Conservation (phyloP, 2,329 filamentous ascomycete species). For the Pseudocercospora cruenta region DNA sequence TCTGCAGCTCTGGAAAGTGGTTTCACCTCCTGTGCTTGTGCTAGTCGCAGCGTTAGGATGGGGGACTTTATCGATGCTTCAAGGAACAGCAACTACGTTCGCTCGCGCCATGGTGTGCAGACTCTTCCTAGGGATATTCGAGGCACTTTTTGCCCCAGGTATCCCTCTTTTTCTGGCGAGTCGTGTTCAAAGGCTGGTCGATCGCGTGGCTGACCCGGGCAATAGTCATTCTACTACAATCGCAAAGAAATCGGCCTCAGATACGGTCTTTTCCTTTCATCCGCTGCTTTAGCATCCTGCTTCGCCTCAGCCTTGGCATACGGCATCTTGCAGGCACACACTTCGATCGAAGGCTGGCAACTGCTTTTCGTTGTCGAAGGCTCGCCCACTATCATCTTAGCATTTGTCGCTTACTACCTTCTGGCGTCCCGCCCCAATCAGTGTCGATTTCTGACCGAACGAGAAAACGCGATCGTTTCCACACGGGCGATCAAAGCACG, state of each 20-base stretch:
- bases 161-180: slow-evolving; percentile 6
- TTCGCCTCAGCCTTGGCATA: slow-evolving; percentile 60
- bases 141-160: slow-evolving; percentile 8
- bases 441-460: slow-evolving; percentile 47
- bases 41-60: slow-evolving; percentile 14
- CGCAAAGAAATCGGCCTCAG: slow-evolving; percentile 7
- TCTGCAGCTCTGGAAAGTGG: slow-evolving; percentile 7
- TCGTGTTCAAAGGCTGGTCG: no score
- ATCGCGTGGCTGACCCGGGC: background rate
- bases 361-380: slow-evolving; percentile 65
- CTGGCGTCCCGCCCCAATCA: slow-evolving; percentile 50
- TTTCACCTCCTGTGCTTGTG: slow-evolving; percentile 7
- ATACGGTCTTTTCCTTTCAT: slow-evolving; percentile 2
- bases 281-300: background rate
- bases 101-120: slow-evolving; percentile 2
- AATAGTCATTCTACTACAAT: slow-evolving; percentile 12
- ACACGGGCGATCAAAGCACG: background rate
- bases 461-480: slow-evolving; percentile 46
- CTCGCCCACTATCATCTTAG: slow-evolving; percentile 59
- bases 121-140: slow-evolving; percentile 11
- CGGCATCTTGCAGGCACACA: slow-evolving; percentile 63
- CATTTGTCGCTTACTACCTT: slow-evolving; percentile 53
- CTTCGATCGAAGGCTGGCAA: slow-evolving; percentile 64
- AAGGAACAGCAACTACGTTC: slow-evolving; percentile 14
- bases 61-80: slow-evolving; percentile 19